A percentile compares a stretch with the other conserved stretches of the same genome.
Conservation (phyloP, 768 basidiomycete species). For the Leccinum obscurum region DNA sequence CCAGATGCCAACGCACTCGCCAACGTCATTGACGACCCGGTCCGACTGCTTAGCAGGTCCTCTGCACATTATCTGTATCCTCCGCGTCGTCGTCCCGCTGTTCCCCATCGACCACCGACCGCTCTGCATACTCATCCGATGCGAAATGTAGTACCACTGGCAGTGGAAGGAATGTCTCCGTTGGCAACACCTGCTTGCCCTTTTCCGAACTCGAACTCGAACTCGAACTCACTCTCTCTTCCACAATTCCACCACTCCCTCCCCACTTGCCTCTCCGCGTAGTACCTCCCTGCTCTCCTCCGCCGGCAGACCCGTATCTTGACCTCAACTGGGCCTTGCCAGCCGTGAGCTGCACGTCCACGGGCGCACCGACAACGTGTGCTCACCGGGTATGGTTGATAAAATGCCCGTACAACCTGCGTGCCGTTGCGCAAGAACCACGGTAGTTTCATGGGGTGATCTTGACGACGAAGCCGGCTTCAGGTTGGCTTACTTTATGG, state of each 20-base stretch:
- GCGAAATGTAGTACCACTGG: slow-evolving; percentile 69
- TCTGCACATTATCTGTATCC: too few relatives aligned
- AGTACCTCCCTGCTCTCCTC: slow-evolving; percentile 36
- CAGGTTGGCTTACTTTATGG: too few relatives aligned
- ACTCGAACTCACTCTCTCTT: too few relatives aligned
- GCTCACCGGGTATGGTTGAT: slow-evolving; percentile 77
- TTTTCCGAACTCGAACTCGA: not conserved
- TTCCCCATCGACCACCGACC: slow-evolving; percentile 11
- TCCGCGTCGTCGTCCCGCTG: not conserved
- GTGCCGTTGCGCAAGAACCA: slow-evolving; percentile 84
- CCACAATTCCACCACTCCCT: too few relatives aligned
- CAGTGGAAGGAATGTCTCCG: slow-evolving; percentile 88
- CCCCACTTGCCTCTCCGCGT: too few relatives aligned
- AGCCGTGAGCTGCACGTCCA: slow-evolving; percentile 74
- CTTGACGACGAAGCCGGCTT: not conserved
- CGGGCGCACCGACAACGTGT: slow-evolving; percentile 62
- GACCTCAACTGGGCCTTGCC: slow-evolving; percentile 66
- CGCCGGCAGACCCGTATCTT: slow-evolving; percentile 59
- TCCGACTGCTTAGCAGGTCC: too few relatives aligned
- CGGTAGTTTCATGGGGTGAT: slow-evolving; percentile 23
- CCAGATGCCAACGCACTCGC: too few relatives aligned
- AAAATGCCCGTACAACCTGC: slow-evolving; percentile 81
- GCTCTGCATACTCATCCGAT: slow-evolving; percentile 35
- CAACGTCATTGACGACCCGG: too few relatives aligned
- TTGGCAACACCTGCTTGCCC: slow-evolving; percentile 47